Base-by-base conservation (phyloP, 2,329 filamentous ascomycete genomes). In the Chrysoporthe cubensis region DNA sequence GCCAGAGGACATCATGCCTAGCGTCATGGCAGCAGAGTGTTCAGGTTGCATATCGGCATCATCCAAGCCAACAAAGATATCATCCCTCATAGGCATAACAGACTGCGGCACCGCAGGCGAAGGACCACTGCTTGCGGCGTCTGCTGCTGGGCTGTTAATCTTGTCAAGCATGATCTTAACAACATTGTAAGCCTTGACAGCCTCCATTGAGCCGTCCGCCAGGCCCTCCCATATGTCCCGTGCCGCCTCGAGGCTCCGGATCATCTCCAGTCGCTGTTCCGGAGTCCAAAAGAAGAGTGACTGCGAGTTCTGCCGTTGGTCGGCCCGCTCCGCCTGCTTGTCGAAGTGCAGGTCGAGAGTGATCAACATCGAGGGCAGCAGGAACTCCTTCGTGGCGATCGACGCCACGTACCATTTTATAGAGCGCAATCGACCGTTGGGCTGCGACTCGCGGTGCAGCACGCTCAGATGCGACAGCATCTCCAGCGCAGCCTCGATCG, bases 141-240 rank as follows among this genome's bases (percentile, higher is more conserved):
- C 66, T 11, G 71, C 68, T 32, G 77, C 77, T 11, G 85, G 82
- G 66, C 80, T 81, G 73, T 86, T 90, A 65, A 97, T 84, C 77
- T 96, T 96, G 43, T 89, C 85, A 57, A 98, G 80, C 87, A 98
- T 94, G 63, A 97, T 89, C 32, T 89, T 89, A n/a, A 98, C 82
- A 34, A 95, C 86, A 54, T 88, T 88, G 52, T 88, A 88, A 1
- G 93, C 95, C 80, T 98, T 98, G 81, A 90, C 94, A 0, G 94
- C 93, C 72, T 98, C 95, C 80, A 97, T 91, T 0, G 91, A 96
- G 34, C 89, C 84, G 65, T 96, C 90, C 3, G 89, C 87, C 13
- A 94, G 83, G 11, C 88, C 88, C 61, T 91, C 89, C 94, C 94
- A 98, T 66, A 98, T 96, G 21, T 86, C 83, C 58, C 88, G 86